These are phyloP conservation scores for Bryoerythrophyllum caledonicum DNA, from an alignment of 225 moss, liverwort and hornwort genomes.

Conservation along the genomic window DNA sequence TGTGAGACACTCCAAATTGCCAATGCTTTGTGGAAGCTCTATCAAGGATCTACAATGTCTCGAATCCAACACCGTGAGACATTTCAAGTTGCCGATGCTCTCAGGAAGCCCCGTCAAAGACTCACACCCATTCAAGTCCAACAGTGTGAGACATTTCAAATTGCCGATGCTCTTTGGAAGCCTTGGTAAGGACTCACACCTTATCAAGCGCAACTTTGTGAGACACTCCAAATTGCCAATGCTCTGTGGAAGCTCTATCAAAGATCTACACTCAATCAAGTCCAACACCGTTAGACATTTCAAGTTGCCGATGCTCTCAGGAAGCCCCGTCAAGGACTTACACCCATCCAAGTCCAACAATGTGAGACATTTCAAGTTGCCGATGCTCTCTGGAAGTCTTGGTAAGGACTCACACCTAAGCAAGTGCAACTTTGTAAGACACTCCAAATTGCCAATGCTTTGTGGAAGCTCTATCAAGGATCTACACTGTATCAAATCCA, in stretches of 20 bases:
- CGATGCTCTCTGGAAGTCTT: no score
- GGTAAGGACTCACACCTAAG: no score
- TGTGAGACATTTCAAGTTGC: not conserved
- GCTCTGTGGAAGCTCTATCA: not conserved
- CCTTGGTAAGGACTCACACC: not conserved
- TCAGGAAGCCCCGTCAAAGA: not conserved
- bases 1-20: no score
- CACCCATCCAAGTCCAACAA: no score
- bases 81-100: not conserved
- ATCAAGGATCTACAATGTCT: not conserved
- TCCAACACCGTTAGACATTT: fast-evolving
- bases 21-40: no score
- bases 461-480: not conserved
- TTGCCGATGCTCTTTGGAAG: not conserved
- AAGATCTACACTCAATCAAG: fast-evolving
- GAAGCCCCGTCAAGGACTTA: no score
- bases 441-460: not conserved
- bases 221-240: not conserved
- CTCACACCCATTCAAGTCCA: fast-evolving
- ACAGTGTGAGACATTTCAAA: not conserved
- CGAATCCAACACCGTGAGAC: not conserved
- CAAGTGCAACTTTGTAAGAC: not conserved
- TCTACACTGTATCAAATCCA: not conserved
- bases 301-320: no score
- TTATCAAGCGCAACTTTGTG: not conserved